Conservation (phyloP, 495 filamentous ascomycete species). For the Gamarada debralockiae region DNA sequence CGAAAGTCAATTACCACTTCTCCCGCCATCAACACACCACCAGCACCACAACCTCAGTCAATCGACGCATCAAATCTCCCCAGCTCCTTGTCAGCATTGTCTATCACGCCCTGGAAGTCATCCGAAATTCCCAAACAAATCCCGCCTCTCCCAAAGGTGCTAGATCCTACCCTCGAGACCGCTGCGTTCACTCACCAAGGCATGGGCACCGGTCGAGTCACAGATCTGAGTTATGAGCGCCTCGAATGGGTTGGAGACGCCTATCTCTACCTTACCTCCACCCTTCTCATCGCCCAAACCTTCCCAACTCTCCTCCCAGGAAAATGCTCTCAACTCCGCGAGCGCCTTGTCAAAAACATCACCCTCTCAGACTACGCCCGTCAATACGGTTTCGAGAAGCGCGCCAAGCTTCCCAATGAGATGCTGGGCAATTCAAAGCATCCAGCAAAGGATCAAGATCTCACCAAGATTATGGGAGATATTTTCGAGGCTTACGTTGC, state of each 20-base stretch:
- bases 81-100: constrained; percentile 9
- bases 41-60: background rate
- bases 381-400: constrained; percentile 63
- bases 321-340: constrained; percentile 59
- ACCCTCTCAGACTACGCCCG: constrained; percentile 63
- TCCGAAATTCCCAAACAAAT: constrained; percentile 32
- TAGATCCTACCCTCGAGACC: constrained; percentile 50
- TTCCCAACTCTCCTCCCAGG: constrained; percentile 57
- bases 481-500: constrained; percentile 88
- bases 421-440: background rate
- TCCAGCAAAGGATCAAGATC: constrained; percentile 39
- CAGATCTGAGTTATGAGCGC: constrained; percentile 55
- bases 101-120: constrained; percentile 40
- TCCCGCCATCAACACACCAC: background rate
- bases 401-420: constrained; percentile 41
- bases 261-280: constrained; percentile 66
- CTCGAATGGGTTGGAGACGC: constrained; percentile 76
- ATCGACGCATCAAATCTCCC: constrained; percentile 9
- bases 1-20: background rate
- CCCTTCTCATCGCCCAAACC: constrained; percentile 58
- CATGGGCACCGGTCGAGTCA: constrained; percentile 27
- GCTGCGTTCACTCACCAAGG: constrained; percentile 68
- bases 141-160: constrained; percentile 56
- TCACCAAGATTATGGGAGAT: constrained; percentile 69
- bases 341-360: constrained; percentile 69